Conservation (phyloP, 2,329 filamentous ascomycete species). For the Rhynchosporium secalis region DNA sequence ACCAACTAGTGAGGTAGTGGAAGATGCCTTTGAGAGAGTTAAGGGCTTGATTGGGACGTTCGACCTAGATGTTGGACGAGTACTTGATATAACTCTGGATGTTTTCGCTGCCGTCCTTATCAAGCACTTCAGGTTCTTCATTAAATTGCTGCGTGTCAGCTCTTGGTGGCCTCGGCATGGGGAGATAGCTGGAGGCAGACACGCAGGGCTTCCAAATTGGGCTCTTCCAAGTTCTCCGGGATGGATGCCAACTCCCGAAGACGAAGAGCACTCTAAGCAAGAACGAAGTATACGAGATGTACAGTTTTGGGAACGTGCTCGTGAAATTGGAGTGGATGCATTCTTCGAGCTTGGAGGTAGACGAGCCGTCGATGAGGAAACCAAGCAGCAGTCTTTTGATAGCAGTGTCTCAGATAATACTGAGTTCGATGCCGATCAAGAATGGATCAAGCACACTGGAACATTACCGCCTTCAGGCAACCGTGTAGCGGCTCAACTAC, state of each 20-base stretch:
- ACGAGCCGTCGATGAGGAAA: constrained; percentile 60
- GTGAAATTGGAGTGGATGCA: constrained; percentile 72
- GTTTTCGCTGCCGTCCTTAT: constrained; percentile 93
- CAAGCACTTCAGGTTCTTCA: constrained; percentile 90
- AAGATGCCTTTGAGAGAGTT: constrained; percentile 85
- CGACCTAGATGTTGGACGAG: constrained; percentile 91
- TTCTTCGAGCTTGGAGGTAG: constrained; percentile 87
- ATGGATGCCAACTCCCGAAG: constrained; percentile 66
- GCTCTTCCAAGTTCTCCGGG: constrained; percentile 70
- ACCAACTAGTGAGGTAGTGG: constrained; percentile 73
- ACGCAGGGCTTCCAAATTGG: constrained; percentile 78
- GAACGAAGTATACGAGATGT: constrained; percentile 66
- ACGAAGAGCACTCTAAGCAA: constrained; percentile 58
- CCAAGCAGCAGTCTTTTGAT: constrained; percentile 47
- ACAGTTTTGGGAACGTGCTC: constrained; percentile 79
- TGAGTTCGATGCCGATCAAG: constrained; percentile 55
- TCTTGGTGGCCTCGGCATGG: constrained; percentile 90
- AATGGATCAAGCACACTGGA: constrained; percentile 80
- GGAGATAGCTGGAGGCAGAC: constrained; percentile 47
- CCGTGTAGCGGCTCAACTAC: constrained; percentile 85
- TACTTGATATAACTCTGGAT: constrained; percentile 90
- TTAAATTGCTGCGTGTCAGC: constrained; percentile 86
- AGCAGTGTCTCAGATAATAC: constrained; percentile 42
- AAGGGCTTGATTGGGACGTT: constrained; percentile 96
- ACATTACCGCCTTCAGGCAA: constrained; percentile 85